Evolutionary conservation across 768 basidiomycete genomes (phyloP), one percentile per base, ranked within the genome.

Genomic region (Mycena leptocephala): DNA sequence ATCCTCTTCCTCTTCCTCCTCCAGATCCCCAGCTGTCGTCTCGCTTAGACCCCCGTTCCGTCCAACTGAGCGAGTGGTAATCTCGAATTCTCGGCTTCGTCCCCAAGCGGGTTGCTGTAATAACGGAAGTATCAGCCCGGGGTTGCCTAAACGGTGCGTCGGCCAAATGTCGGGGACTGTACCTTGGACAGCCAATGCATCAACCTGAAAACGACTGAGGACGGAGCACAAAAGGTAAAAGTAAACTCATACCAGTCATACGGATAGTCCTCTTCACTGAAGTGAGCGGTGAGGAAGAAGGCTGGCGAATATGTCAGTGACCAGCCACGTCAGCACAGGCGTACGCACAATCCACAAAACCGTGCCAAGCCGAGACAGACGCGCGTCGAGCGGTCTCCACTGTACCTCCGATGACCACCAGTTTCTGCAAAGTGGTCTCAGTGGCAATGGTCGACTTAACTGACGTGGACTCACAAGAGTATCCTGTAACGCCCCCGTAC

Each of bases 181-280:
- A 92, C 95, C 90, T 96, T 96, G 28, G 94, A 89, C 59, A 96
- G 88, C 96, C 95, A 96, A 80, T 96, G 94, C 94, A 96, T 95
- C 78, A 96, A 83, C 95, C 95, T 95, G 78, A n/a, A 72, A 71
- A 71, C 53, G 41, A 43, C 30, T 48, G 24, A 73, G 69, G 61
- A 70, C 28, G 61, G 63, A 32, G 22, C 33, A 5, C 76, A 69
- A 77, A 64, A 81, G 75, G 32, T 53, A 70, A 48, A 32, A 46
- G 41, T 32, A 39, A 43, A 16, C 70, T 79, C 86, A 69, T 83
- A 95, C 95, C 95, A 96, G 82, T 96, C 95, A 80, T 95, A 95
- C 7, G 95, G 95, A 77, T 95, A 96, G 80, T 96, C 96, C 76
- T 96, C 95, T 79, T 96, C 93, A 78, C 92, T 95, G 80, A 97